These are phyloP conservation scores for Flaveria robusta DNA, from an alignment of 129 eudicot species.

Conservation along the genomic window DNA sequence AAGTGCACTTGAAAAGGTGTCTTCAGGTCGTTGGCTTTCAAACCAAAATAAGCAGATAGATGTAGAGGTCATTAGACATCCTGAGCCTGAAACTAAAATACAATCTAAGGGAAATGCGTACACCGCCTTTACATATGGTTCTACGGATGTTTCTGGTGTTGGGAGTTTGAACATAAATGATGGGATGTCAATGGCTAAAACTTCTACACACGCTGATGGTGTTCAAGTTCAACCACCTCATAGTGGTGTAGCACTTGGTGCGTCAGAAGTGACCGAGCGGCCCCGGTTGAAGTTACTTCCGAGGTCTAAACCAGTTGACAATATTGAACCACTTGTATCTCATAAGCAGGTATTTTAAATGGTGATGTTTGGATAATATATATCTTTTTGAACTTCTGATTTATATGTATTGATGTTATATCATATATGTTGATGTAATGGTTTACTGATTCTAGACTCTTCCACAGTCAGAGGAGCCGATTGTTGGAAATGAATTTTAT, in stretches of 20 bases:
- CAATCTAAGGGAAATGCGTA: conserved; percentile 40
- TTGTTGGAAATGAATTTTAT: conserved; percentile 30
- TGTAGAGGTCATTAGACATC: conserved; percentile 61
- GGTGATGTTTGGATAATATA: background rate
- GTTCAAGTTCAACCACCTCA: conserved; percentile 29
- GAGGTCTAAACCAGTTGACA: conserved; percentile 73
- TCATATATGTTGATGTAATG: conserved; percentile 4
- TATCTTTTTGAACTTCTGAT: background rate
- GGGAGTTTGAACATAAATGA: conserved; percentile 47
- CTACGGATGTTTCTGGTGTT: conserved; percentile 34
- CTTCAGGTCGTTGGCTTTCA: conserved; percentile 94
- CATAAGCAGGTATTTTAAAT: conserved; percentile 53
- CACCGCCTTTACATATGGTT: conserved; percentile 17
- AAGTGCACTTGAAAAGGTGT: conserved; percentile 88
- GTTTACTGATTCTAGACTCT: conserved; percentile 33
- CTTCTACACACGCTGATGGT: conserved; percentile 32
- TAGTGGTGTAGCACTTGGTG: conserved; percentile 25
- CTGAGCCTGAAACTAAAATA: conserved; percentile 42
- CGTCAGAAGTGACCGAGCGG: conserved; percentile 54
- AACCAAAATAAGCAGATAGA: conserved; percentile 61
- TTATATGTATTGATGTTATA: conserved; percentile 6
- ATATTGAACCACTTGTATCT: conserved; percentile 37
- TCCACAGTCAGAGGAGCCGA: conserved; percentile 41
- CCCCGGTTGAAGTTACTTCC: conserved; percentile 87
- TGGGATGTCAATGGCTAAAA: conserved; percentile 27